Percentiles rank a stretch among this genome's conserved stretches.
phyloP scores from a whole-genome alignment of 2,329 filamentous ascomycete genomes.

The Sporothrix brasiliensis region DNA sequence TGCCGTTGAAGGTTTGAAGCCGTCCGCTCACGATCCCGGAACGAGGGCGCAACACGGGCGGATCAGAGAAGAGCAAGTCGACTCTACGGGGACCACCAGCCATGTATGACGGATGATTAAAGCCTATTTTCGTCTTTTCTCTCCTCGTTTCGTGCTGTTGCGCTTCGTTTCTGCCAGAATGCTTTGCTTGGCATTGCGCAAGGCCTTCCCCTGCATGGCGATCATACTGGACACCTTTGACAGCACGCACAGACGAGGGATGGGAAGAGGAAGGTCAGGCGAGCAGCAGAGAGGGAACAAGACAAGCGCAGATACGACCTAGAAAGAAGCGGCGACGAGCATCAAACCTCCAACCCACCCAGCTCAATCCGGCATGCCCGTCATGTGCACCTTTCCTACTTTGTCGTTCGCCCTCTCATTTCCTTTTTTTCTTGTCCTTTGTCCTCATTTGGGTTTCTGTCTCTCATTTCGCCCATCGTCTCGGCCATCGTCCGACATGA shows the following conservation, averaged over 20 bases:
- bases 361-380: not conserved
- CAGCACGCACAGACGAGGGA: constrained; percentile 15
- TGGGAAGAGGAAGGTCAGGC: not conserved
- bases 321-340: not conserved
- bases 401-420: not conserved
- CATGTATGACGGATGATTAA: not conserved
- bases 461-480: constrained; percentile 28
- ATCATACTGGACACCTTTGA: constrained; percentile 24
- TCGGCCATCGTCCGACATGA: constrained; percentile 6
- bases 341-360: constrained; percentile 6
- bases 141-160: not conserved
- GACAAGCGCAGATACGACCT: no score
- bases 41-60: constrained; percentile 11
- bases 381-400: not conserved
- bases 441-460: not conserved
- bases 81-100: not conserved
- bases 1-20: not conserved
- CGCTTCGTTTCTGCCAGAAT: not conserved
- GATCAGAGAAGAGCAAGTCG: not conserved
- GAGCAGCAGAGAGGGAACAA: not conserved
- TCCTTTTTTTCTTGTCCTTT: not conserved
- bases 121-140: constrained; percentile 13
- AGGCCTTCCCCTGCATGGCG: constrained; percentile 26
- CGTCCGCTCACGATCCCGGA: not conserved
- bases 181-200: constrained; percentile 26